Percentiles rank a stretch among this genome's conserved stretches.
These are phyloP conservation scores for Paragyromitra xinjiangensis DNA, from an alignment of 495 filamentous ascomycete species.

Conservation along the genomic window DNA sequence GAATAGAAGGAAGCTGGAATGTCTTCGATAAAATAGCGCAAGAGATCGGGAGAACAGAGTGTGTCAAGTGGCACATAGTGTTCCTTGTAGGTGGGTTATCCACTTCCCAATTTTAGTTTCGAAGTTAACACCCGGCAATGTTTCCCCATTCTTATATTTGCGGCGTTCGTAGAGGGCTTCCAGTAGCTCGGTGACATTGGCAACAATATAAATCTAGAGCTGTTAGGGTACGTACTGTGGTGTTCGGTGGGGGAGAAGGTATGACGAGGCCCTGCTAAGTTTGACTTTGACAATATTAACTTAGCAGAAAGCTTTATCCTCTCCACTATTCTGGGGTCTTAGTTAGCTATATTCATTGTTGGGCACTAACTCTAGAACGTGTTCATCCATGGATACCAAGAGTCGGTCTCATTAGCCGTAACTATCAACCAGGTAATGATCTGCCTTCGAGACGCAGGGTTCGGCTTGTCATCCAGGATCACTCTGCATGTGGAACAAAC, in stretches of 20 bases:
- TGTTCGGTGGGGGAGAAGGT: background rate
- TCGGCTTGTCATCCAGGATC: background rate
- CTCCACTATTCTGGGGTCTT: background rate
- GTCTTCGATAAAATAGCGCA: background rate
- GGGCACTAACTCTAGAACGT: background rate
- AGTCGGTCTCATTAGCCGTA: background rate
- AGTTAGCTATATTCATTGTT: background rate
- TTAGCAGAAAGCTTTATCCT: background rate
- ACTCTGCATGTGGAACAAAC: background rate
- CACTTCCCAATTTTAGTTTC: background rate
- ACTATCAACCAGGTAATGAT: background rate
- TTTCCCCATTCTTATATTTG: background rate
- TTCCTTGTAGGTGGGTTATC: background rate
- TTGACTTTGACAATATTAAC: background rate
- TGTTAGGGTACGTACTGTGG: too few species aligned
- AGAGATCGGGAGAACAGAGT: background rate
- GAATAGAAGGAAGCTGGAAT: background rate
- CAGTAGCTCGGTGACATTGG: background rate
- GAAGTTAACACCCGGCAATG: background rate
- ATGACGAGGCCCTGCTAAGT: background rate
- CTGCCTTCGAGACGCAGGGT: background rate
- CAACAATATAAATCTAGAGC: background rate
- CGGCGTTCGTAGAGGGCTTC: background rate
- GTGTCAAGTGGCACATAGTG: background rate
- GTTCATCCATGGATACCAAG: background rate